Evolutionary conservation across 345 rosid genomes (phyloP), one percentile per base, ranked within the genome.

Genomic region (Kernera saxatilis): DNA sequence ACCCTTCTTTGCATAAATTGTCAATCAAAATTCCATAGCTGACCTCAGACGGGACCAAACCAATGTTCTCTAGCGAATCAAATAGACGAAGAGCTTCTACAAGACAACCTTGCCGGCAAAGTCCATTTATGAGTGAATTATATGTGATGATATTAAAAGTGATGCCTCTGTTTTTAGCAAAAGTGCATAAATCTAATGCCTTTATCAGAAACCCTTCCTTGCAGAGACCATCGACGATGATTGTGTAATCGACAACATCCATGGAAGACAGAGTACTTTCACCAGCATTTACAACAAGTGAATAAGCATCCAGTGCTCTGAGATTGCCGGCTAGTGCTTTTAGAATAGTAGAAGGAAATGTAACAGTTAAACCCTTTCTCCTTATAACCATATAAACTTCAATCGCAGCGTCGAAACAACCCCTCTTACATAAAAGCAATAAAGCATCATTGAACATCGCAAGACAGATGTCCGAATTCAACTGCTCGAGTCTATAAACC

Each of bases 21-120:
- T 86, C 88, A 74, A 93, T 85, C 70, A 93, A 73, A 23, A 77
- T 85, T 15, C 83, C 79, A 35, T 85, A 89, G 29, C 91, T 89
- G 65, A 87, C 78, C 22, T 55, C 77, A 22, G 96, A 89, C 10
- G 97, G 90, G 72, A 60, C 69, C 79, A 85, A 70, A 55, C 80
- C 76, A 21, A 83, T 79, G 33, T 75, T 85, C 70, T 89, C 96
- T 43, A 93, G 77, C 3, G 93, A 87, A 79, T 91, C 91, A 81
- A 85, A 93, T 40, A 93, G 77, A 56, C 91, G 88, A 60, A 89
- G 86, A 74, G 98, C 98, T 82, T 91, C 97, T 72, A 83, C 60
- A 70, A 91, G 83, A 76, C 91, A 90, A 64, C 94, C 94, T 69
- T 89, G 90, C 66, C 27, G 74, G 77, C 96, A 93, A 78, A 91